Evolutionary conservation across 208 protist genomes (phyloP), one percentile per base, ranked within the genome.

Genomic region (Trypanosoma caninum): DNA sequence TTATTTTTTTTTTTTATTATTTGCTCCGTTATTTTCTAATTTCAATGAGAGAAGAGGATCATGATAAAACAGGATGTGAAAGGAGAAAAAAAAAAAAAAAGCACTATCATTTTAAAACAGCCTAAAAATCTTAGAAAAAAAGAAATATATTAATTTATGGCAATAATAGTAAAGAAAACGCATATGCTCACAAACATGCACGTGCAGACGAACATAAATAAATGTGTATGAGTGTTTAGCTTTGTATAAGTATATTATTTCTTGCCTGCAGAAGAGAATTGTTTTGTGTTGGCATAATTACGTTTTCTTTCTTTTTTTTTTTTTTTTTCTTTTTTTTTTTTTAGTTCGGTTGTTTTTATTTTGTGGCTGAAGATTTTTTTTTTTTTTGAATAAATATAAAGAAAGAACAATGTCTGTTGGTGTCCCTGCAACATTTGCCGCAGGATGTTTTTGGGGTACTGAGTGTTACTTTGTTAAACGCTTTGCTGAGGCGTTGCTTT

Each of bases 401-500:
- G n/a, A 28, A 52, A 52, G 20, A 5, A 54, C 34, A 25, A 72
- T 74, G 63, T 27, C 31, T 30, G 33, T 48, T 27, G 45, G 59
- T 66, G 46, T 67, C 40, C 69, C 65, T 51, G 91, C 87, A 8
- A 94, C 91, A 16, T 91, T 97, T 60, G 91, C 88, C 10, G 89
- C 85, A 28, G 91, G 91, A 2, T 97, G 88, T 74, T 97, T 96
- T 74, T 98, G 94, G 94, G 89, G 92, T 18, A 93, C 87, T 2
- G 94, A 98, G 74, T 82, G 91, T 59, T 93, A 87, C 57, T 97
- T 97, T 60, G 45, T 85, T 13, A 87, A 83, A 42, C 82, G 90
- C 47, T 96, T 91, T 66, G 82, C 80, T 56, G 80, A 82, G 31
- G 84, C 68, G 20, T 80, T 97, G 18, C n/a, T 84, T 18, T 60